Base-by-base conservation (phyloP, 73 alveolate genomes). In the Blepharisma stoltei region DNA sequence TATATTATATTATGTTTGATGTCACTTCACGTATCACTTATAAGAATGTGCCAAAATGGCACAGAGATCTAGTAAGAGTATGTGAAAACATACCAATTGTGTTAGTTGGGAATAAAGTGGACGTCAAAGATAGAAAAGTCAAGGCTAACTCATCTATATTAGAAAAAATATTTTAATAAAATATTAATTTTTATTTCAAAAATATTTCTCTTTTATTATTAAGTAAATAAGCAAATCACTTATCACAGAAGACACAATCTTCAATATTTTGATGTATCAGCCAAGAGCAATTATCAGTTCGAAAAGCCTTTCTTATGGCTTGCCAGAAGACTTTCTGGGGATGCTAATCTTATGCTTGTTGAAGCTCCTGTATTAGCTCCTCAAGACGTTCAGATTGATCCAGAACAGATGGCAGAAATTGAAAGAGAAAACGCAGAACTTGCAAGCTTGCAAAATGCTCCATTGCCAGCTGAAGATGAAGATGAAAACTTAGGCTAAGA, bases 221-320 rank as follows among this genome's bases (percentile, higher is more conserved):
- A 32, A n/a, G 6, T 21, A 25, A n/a, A n/a, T n/a, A 49, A 38
- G 9, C 38, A 94, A 78, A 97, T 97, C 88, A 88, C 94, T 81
- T 97, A 95, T 93, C 99, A 95, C 90, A 91, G 99, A 85, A 97
- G 95, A 97, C 90, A 92, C 90, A 94, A 95, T 86, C 77, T 97
- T 83, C 96, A 97, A 89, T 97, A 96, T 95, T 97, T 94, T 84
- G 99, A 97, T 87, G 92, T 97, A 85, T 94, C 99, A 32, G 99
- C 99, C 88, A 94, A 95, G 90, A 80, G 96, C 87, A 97, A 97
- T 94, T 97, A 97, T 90, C 97, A 96, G 84, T 96, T 94, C 83
- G 99, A 97, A 93, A 97, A 97, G 93, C 99, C 99, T 80, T 97
- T 97, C 98, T 75, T 97, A 84, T 97, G 98, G 97, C 93, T 97